Base-by-base conservation (phyloP, 116 monocot species). In the Dioscorea cayenensis region DNA sequence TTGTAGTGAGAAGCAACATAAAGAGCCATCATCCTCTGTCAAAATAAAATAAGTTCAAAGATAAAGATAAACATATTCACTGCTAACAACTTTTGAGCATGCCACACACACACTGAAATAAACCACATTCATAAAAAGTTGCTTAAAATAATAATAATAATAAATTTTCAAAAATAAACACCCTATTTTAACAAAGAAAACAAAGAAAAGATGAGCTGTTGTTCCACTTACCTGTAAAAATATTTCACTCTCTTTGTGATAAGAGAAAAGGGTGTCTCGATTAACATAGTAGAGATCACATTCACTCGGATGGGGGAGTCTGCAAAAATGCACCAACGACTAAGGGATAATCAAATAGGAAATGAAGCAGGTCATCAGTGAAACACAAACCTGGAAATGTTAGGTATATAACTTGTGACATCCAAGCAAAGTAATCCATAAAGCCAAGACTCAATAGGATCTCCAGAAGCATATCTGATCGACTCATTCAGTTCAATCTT, bases 1-100 rank as follows among this genome's bases (percentile, higher is more conserved):
- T 97, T 97, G 78, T 97, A 97, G 72, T 97, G 97, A 17, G 97
- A 97, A 65, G 93, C 90, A 77, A 97, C 93, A 89, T 93, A 97
- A 66, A 97, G 90, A 4, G 97, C 88, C 93, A 97, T 93, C 97
- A 97, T 97, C 63, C 97, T 63, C 97, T 97, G 73, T 63, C 43
- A 60, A 73, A 74, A 50, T 62, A 70, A 36, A 69, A 73, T 60
- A 32, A 58, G n/a, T 25, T 77, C 19, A 51, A 68, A 73, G 0
- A 55, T 16, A 55, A 16, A 16, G 5, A 55, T 16, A 55, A 16
- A 16, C 17, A 16, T 55, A 55, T 55, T 55, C 55, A 55, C n/a
- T n/a, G n/a, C 17, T 18, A 55, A 18, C 55, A 55, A 16, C 10
- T n/a, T 55, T 18, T 16, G 5, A n/a, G 16, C 5, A 16, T 18